Base-by-base conservation (phyloP, 1,284 basidiomycete species). In the Uromyces viciae-fabae region DNA sequence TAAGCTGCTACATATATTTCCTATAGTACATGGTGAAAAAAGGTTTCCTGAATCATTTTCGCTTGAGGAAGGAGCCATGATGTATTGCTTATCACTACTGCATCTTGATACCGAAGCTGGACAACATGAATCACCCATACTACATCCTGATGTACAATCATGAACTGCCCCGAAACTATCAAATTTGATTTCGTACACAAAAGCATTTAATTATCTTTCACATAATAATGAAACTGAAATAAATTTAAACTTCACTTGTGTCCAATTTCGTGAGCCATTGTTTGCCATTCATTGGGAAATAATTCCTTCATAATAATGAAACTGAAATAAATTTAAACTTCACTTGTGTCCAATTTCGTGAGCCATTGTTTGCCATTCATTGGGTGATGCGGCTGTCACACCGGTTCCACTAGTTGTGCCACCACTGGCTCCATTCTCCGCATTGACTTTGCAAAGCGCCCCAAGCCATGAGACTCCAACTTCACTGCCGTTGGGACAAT, bases 221-320 rank as follows among this genome's bases (percentile, higher is more conserved):
- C 22, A 14, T 2, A 64, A 22, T 7, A 31, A 15, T 3, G 33
- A 33, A n/a, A 38, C 33, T 36, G 36, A 62, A 31, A 31, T 33
- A 62, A 9, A 49, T 58, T 58, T 66, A 22, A 8, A 66, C 31
- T 36, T 66, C 56, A 85, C 69, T 84, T 83, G 83, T 86, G 84
- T 56, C 87, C 93, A 82, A 93, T 93, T 86, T 96, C 94, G 86
- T 96, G 94, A 28, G 93, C 90, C 52, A 95, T 89, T 84, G 92
- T 90, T 86, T 93, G 92, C 92, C 83, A 93, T 89, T 89, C 88
- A 60, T 86, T 88, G 49, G 85, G 84, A 49, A 49, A 22, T 49
- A 49, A 49, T n/a, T n/a, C n/a, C n/a, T n/a, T n/a, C 22, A 22
- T 11, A 49, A 22, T 49, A 49, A 11, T 11, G 46, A 11, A 22